These are phyloP conservation scores for Talaromyces borbonicus DNA, from an alignment of 495 filamentous ascomycete species.

Conservation along the genomic window DNA sequence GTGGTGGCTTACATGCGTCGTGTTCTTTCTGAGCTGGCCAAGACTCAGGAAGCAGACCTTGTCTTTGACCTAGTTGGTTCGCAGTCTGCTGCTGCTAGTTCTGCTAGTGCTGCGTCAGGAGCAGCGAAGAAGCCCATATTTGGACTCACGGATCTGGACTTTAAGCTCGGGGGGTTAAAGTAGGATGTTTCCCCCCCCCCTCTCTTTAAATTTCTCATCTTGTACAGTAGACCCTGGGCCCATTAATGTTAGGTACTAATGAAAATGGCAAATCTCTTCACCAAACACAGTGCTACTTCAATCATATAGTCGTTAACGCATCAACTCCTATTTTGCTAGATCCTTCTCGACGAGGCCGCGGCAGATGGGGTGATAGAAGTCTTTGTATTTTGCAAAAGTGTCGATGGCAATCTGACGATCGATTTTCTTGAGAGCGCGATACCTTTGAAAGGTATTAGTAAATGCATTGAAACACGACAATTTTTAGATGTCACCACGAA, in stretches of 20 bases:
- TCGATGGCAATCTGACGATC: constrained; percentile 63
- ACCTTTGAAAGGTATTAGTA: no score
- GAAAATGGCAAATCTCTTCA: not conserved
- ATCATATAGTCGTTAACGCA: not conserved
- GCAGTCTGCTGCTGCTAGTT: constrained; percentile 5
- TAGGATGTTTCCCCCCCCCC: constrained; percentile 3
- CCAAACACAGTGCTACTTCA: not conserved
- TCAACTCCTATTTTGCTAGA: constrained; percentile 24
- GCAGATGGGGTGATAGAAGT: constrained; percentile 96
- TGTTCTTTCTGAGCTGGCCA: constrained; percentile 51
- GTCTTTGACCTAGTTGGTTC: constrained; percentile 22
- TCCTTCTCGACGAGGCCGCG: constrained; percentile 76
- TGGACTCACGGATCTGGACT: constrained; percentile 24
- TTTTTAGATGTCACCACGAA: not conserved
- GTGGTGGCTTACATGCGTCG: constrained; percentile 73
- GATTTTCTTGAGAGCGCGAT: constrained; percentile 57
- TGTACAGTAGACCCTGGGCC: constrained; percentile 11
- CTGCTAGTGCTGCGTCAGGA: not conserved
- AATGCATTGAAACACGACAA: no score
- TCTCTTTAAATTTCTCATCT: constrained; percentile 17
- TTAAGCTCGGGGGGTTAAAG: constrained; percentile 22
- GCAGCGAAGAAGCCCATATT: constrained; percentile 23
- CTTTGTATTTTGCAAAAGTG: constrained; percentile 77
- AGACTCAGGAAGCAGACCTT: constrained; percentile 49
- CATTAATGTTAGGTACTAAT: not conserved